Conservation (phyloP, 495 filamentous ascomycete species). For the Talaromyces stipitatus region DNA sequence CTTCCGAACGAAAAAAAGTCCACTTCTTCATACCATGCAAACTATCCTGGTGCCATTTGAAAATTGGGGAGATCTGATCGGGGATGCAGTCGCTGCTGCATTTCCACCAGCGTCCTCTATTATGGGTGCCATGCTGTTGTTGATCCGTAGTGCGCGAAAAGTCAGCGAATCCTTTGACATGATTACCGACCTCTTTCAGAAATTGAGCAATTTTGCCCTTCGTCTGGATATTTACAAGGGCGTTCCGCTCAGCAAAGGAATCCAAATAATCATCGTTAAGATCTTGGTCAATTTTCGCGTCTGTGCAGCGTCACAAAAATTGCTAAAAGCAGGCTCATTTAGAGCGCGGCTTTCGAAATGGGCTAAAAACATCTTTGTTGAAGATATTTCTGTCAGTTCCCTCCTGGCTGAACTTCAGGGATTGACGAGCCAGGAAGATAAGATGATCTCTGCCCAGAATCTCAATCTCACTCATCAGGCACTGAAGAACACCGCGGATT, state of each 20-base stretch:
- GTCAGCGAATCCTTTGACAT: conserved; percentile 18
- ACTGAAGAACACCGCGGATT: not conserved
- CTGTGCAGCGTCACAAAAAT: conserved; percentile 14
- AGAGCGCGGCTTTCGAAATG: conserved; percentile 6
- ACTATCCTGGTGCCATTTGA: not conserved
- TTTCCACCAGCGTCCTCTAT: conserved; percentile 20
- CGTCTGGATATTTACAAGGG: not conserved
- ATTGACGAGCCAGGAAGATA: conserved; percentile 6
- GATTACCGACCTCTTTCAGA: conserved; percentile 8
- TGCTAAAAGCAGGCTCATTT: conserved; percentile 8
- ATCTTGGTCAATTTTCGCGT: conserved; percentile 17
- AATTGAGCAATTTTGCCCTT: not conserved
- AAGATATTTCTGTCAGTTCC: not conserved
- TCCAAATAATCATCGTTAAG: conserved; percentile 7
- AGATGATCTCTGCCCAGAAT: conserved; percentile 4
- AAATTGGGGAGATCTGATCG: conserved; percentile 8
- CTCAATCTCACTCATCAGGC: conserved; percentile 7
- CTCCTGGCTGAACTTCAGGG: conserved; percentile 5
- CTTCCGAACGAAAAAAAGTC: conserved; percentile 3
- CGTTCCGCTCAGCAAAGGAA: not conserved
- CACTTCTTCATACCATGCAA: conserved; percentile 4
- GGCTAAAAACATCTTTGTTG: not conserved
- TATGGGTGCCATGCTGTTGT: conserved; percentile 20
- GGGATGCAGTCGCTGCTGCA: not conserved
- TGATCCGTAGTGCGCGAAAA: conserved; percentile 17